Percentiles rank a stretch among this genome's conserved stretches.
These are phyloP conservation scores for Umbilicus rupestris DNA, from an alignment of 164 flowering plant genomes.

Conservation along the genomic window DNA sequence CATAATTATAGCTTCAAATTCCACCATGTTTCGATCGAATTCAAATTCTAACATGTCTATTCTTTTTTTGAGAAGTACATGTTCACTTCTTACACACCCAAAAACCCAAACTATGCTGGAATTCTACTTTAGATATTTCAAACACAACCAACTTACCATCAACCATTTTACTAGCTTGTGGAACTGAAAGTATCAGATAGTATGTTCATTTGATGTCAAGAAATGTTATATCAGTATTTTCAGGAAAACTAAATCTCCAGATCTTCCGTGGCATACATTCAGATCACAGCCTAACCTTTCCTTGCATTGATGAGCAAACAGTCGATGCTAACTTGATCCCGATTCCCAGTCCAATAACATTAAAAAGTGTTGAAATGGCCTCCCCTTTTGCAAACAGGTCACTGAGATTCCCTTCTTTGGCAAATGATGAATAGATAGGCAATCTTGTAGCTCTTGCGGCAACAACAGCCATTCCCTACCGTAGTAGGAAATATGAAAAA, in stretches of 20 bases:
- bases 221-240: not conserved
- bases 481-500: slow-evolving; percentile 6
- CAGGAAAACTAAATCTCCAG: not conserved
- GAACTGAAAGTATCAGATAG: not conserved
- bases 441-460: slow-evolving; percentile 96
- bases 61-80: too few species aligned
- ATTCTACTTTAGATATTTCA: not conserved
- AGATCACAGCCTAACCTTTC: slow-evolving; percentile 53
- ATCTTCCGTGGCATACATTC: not conserved
- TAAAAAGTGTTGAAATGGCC: slow-evolving; percentile 92
- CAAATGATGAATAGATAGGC: slow-evolving; percentile 95
- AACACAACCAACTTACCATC: not conserved
- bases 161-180: not conserved
- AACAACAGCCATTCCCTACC: slow-evolving; percentile 96
- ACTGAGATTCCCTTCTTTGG: slow-evolving; percentile 97
- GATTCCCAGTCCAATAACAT: slow-evolving; percentile 72
- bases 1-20: not conserved
- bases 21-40: not conserved
- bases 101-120: too few species aligned
- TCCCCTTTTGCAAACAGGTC: slow-evolving; percentile 96
- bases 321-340: slow-evolving; percentile 89
- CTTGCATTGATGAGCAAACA: slow-evolving; percentile 85
- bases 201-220: not conserved
- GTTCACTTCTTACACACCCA: too few species aligned
- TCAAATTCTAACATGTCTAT: not conserved